Evolutionary conservation across 306 rosid species (phyloP).

Genomic region (Amphicarpaea edgeworthii): DNA sequence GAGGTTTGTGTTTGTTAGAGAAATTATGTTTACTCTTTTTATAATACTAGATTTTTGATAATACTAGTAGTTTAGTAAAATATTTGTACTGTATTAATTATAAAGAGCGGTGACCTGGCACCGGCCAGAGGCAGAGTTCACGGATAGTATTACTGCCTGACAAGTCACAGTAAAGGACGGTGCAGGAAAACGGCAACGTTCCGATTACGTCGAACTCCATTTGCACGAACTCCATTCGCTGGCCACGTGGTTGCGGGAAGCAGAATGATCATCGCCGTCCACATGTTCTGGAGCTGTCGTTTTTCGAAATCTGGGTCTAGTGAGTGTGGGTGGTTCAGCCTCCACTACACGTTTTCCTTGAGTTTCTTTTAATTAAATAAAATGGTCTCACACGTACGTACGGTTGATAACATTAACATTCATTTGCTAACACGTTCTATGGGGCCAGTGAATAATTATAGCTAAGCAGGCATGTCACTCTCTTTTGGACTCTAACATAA

Average conservation of each 20-base stretch:
- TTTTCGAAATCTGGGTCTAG: neutral
- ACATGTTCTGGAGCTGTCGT: slow-evolving; percentile 29
- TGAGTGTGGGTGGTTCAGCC: neutral
- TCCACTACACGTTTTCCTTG: slow-evolving; percentile 41
- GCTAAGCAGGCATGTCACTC: no score
- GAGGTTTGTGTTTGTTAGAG: slow-evolving; percentile 77
- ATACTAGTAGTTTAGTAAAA: no score
- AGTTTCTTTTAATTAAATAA: neutral
- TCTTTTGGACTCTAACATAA: no score
- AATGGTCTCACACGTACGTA: neutral
- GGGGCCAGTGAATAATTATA: no score
- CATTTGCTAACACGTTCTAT: neutral
- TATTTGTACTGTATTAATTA: no score
- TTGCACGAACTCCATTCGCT: slow-evolving; percentile 29
- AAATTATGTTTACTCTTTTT: no score
- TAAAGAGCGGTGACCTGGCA: no score
- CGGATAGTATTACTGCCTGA: no score
- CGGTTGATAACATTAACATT: neutral
- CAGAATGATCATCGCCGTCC: slow-evolving; percentile 38
- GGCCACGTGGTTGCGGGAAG: slow-evolving; percentile 37
- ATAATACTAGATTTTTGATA: no score
- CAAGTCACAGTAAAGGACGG: slow-evolving; percentile 23
- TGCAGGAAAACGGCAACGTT: slow-evolving; percentile 35
- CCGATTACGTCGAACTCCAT: slow-evolving; percentile 25
- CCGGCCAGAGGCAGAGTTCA: no score